Conservation (phyloP, 768 basidiomycete genomes). For the Mycena crocata region DNA sequence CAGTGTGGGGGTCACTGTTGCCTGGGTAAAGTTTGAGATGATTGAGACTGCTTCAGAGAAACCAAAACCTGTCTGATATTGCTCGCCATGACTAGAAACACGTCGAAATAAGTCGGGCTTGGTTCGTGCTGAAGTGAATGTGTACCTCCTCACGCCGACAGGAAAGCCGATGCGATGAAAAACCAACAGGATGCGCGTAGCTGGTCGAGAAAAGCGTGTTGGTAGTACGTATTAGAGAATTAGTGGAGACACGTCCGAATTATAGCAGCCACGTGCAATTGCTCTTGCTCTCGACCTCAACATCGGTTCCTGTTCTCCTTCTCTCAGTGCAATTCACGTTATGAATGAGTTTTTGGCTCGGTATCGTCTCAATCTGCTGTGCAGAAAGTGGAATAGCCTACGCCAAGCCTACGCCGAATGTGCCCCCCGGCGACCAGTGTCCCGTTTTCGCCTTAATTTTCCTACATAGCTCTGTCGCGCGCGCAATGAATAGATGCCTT, state of each 20-base stretch:
- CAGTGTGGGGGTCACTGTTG: constrained; percentile 67
- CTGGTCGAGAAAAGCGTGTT: neutral
- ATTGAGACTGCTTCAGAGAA: neutral
- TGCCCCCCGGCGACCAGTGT: too few relatives aligned
- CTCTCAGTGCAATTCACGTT: too few relatives aligned
- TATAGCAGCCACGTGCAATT: constrained; percentile 7
- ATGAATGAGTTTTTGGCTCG: too few relatives aligned
- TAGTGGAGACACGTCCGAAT: constrained; percentile 8
- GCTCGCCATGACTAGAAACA: constrained; percentile 31
- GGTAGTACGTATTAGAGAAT: neutral
- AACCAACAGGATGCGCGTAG: constrained; percentile 1
- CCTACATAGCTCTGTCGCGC: too few relatives aligned
- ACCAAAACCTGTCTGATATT: constrained; percentile 29
- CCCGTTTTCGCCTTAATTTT: too few relatives aligned
- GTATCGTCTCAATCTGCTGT: too few relatives aligned
- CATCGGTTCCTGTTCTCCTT: too few relatives aligned
- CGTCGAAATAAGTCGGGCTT: neutral
- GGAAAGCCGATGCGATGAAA: neutral
- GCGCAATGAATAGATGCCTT: too few relatives aligned
- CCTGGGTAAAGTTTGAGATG: constrained; percentile 37
- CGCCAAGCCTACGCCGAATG: too few relatives aligned
- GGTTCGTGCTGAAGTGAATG: neutral
- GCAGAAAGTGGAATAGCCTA: too few relatives aligned
- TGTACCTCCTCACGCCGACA: neutral
- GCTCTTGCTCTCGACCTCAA: neutral